Base-by-base conservation (phyloP, 257 asterid genomes). In the Verbascum thapsus region DNA sequence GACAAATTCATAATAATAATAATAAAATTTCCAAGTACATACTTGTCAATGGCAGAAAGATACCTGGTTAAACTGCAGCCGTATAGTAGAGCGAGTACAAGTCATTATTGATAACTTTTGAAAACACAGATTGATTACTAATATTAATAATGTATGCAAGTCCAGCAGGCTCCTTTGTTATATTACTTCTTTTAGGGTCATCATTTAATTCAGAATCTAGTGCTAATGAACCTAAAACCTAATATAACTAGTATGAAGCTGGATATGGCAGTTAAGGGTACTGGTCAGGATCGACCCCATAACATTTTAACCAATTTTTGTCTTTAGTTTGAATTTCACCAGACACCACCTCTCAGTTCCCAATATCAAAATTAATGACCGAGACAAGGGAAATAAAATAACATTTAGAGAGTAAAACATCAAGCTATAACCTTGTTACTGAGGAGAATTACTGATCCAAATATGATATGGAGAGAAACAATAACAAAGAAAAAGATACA, bases 61-160 rank as follows among this genome's bases (percentile, higher is more conserved):
- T 5, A 32, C 5, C 12, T 38, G 4, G 5, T 35, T n/a, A 18
- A 20, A n/a, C 53, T 57, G 35, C 42, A 7, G 22, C 60, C 40
- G n/a, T n/a, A n/a, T 39, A 39, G 62, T 5, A 68, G 35, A 48
- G 66, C 35, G 43, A 57, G 23, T 61, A 45, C 15, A 39, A 61
- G 67, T 48, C 41, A 49, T 54, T 23, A 59, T 12, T 23, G 23
- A 13, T 30, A 10, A 30, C 23, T 6, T n/a, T 1, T 7, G 7
- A 54, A 54, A 23, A 15, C 22, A 22, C 30, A 13, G 16, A 18
- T 8, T 30, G 6, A 12, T 3, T n/a, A 35, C 4, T 9, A 4
- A 16, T 37, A 0, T 8, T 37, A 35, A 38, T 35, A 16, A 15
- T 16, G 2, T 34, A 32, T 5, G 30, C 63, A 57, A 38, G 15